phyloP scores from a whole-genome alignment of 495 filamentous ascomycete species.

The Talaromyces wortmannii region DNA sequence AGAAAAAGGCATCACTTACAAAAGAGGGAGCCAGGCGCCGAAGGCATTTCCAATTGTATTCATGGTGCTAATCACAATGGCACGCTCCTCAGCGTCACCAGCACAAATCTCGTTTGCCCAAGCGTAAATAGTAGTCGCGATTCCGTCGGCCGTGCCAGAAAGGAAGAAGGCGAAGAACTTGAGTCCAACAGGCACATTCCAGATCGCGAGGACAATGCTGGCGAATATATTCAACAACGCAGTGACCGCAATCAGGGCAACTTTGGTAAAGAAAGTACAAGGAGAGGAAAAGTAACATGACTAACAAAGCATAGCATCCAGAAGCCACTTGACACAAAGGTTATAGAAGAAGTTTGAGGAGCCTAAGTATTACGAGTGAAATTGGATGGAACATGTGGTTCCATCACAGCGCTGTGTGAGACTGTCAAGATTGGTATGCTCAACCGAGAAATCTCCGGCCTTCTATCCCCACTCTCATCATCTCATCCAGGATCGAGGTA shows the following conservation, averaged over 20 bases:
- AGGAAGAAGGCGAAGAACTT: constrained; percentile 43
- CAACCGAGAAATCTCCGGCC: no score
- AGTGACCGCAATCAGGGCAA: constrained; percentile 36
- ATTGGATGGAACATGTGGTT: no score
- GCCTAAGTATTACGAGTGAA: no score
- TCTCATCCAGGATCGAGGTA: no score
- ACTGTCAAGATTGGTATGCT: no score
- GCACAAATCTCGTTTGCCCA: constrained; percentile 51
- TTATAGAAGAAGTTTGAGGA: no score
- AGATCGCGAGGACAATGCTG: constrained; percentile 36
- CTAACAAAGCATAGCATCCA: no score
- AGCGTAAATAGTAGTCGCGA: constrained; percentile 27
- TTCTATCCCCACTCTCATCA: no score
- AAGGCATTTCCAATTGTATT: constrained; percentile 47
- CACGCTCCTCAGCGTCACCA: constrained; percentile 47
- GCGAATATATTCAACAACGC: constrained; percentile 33
- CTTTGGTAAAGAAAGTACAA: no score
- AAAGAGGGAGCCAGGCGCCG: constrained; percentile 24
- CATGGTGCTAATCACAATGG: constrained; percentile 43
- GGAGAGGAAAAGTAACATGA: no score
- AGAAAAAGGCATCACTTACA: constrained; percentile 8
- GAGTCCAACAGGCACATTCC: constrained; percentile 41
- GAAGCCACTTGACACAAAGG: no score
- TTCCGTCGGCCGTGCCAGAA: constrained; percentile 23
- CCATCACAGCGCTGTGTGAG: no score